Base-by-base conservation (phyloP, 1,139 yeast species). In the Arxiozyma slooffiae region DNA sequence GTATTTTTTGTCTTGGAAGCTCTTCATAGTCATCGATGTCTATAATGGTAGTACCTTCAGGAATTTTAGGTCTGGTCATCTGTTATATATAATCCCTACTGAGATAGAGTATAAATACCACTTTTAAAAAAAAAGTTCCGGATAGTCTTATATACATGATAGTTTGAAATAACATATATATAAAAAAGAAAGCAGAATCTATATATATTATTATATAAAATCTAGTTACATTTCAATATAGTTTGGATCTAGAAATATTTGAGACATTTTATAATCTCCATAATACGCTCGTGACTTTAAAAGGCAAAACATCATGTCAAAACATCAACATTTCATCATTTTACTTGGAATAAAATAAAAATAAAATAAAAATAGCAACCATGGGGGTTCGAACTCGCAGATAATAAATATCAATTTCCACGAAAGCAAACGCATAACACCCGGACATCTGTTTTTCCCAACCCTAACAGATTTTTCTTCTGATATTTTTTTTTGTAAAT, bases 1-100 rank as follows among this genome's bases (percentile, higher is more conserved):
- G 6, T 14, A 30, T 17, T 38, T 30, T 42, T 34, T 42, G 20
- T 21, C 4, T 30, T 42, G 18, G 30, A 30, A 16, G 18, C 16
- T 8, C 21, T 39, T 42, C 45, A 16, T 42, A 42, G 14, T 42
- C 45, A 21, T 42, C 45, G 14, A 38, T 21, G 18, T 42, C 45
- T 11, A 42, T 30, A 42, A 42, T 30, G 16, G 45, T 42, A 7
- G 45, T 42, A 7, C 45, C 45, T 11, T 42, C 39, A 16, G 45
- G 45, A 16, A 42, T 42, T 20, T 21, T 34, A 20, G 30, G 36
- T 14, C 38, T 24, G 16, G 45, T 20, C 45, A 42, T 42, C 14
- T 14, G 11, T 21, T 14, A 5, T 16, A 16, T 38, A 21, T 39
- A 39, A 16, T 9, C 11, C 17, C 16, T 38, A 7, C 4, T 11